phyloP scores from a whole-genome alignment of 208 protist species.

The Crithidia sp. region DNA sequence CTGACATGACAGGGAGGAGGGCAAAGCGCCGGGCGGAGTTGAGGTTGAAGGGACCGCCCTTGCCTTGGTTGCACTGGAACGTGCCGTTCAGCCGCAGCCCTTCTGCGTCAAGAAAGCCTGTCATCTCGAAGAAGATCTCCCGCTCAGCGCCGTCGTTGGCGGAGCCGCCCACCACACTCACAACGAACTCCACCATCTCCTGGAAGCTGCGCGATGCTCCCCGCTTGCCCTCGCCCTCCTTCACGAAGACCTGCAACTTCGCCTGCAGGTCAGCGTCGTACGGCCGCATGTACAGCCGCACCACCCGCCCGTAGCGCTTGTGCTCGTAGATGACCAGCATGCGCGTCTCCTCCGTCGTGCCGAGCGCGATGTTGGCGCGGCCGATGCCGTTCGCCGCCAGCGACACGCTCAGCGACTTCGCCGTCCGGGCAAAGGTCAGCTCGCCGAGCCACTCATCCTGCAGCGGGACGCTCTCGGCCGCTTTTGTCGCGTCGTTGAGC shows the following conservation, averaged over 20 bases:
- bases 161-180: not conserved
- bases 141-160: not conserved
- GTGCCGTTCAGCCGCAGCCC: slow-evolving; percentile 71
- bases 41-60: slow-evolving; percentile 56
- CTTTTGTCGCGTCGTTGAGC: slow-evolving; percentile 35
- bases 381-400: slow-evolving; percentile 15
- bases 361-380: slow-evolving; percentile 19
- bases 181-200: slow-evolving; percentile 28
- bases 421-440: slow-evolving; percentile 19
- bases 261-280: slow-evolving; percentile 22
- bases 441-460: slow-evolving; percentile 82
- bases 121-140: slow-evolving; percentile 40
- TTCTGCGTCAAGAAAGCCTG: slow-evolving; percentile 70
- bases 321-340: slow-evolving; percentile 65
- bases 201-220: slow-evolving; percentile 9
- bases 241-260: slow-evolving; percentile 21
- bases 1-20: slow-evolving; percentile 47
- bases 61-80: slow-evolving; percentile 61
- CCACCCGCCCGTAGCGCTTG: slow-evolving; percentile 55
- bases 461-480: slow-evolving; percentile 43
- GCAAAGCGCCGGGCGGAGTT: slow-evolving; percentile 60
- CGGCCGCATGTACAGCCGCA: slow-evolving; percentile 51
- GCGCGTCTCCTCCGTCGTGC: slow-evolving; percentile 27
- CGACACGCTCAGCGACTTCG: slow-evolving; percentile 29
- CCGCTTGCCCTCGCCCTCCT: not conserved